Base-by-base conservation (phyloP, 2,329 filamentous ascomycete genomes). In the Botrytis galanthina region DNA sequence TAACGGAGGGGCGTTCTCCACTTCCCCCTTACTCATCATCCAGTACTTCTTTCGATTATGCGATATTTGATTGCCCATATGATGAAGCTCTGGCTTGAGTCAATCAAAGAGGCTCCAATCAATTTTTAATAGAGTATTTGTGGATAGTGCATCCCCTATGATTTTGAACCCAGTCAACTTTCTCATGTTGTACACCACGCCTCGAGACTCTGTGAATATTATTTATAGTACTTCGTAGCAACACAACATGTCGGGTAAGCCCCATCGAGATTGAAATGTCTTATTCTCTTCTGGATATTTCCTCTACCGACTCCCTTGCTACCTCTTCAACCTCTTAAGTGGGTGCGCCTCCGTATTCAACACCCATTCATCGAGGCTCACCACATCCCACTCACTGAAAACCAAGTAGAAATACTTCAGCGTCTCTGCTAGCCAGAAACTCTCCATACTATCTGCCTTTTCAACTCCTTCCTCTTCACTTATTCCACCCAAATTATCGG, bases 381-480 rank as follows among this genome's bases (percentile, higher is more conserved):
- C 82, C 39, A 87, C 78, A 37, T 84, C 83, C 3, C 86, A 85
- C 66, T 90, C 79, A 37, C 76, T 76, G 59, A 80, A 83, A 12
- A 87, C 85, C 76, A 91, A 77, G 80, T 89, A 92, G 37, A 85
- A 83, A 78, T 92, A 91, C 82, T 92, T 92, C 78, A 92, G 77
- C 70, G 90, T 88, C 80, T 92, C 90, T 0, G 90, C 90, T 78
- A 91, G 88, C 81, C 90, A 86, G 80, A 91, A 92, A 77, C 75
- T 77, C 80, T 92, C 90, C 83, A 89, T 88, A 22, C 68, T 71
- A 72, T 73, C 72, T 26, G 39, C 8, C 35, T 62, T 35, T 4
- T 70, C 39, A 5, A 73, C 16, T 2, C 37, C 39, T 26, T 22
- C 46, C 29, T 29, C 44, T 12, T 12, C n/a, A 10, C 14, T 35